A percentile compares a stretch with the other conserved stretches of the same genome.
These are phyloP conservation scores for Penicillium diatomitis DNA, from an alignment of 495 filamentous ascomycete species.

Conservation along the genomic window DNA sequence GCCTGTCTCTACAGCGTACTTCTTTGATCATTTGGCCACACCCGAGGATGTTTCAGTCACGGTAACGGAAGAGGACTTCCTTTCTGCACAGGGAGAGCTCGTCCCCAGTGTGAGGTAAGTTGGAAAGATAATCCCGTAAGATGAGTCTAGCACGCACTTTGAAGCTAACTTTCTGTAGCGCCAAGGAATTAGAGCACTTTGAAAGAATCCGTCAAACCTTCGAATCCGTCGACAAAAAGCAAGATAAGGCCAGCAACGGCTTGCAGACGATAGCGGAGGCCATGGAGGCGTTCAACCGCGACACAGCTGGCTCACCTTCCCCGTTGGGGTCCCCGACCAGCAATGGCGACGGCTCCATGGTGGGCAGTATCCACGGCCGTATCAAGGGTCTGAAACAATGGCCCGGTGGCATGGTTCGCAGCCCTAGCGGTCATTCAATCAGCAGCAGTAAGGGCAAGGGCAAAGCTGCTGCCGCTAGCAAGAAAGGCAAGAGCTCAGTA, in stretches of 20 bases:
- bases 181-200: conserved; percentile 88
- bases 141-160: background rate
- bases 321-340: conserved; percentile 14
- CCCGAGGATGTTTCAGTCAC: conserved; percentile 74
- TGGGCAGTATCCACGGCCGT: conserved; percentile 14
- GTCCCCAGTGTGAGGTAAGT: conserved; percentile 76
- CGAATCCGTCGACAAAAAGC: conserved; percentile 48
- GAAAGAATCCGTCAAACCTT: conserved; percentile 73
- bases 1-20: conserved; percentile 77
- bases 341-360: conserved; percentile 22
- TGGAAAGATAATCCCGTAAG: background rate
- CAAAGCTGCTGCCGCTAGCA: conserved; percentile 20
- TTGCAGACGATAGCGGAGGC: conserved; percentile 31
- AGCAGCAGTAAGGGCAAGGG: conserved; percentile 32
- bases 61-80: conserved; percentile 83
- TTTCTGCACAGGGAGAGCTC: conserved; percentile 68
- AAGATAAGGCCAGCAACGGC: conserved; percentile 18
- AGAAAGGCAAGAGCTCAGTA: conserved; percentile 31
- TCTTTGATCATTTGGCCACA: conserved; percentile 85
- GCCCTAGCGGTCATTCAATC: conserved; percentile 19
- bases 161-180: conserved; percentile 41
- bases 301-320: conserved; percentile 3
- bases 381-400: conserved; percentile 27
- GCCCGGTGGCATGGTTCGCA: conserved; percentile 18
- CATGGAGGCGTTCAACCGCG: conserved; percentile 28